These are phyloP conservation scores for Diophrys appendiculata DNA, from an alignment of 73 alveolate species.

Conservation along the genomic window DNA sequence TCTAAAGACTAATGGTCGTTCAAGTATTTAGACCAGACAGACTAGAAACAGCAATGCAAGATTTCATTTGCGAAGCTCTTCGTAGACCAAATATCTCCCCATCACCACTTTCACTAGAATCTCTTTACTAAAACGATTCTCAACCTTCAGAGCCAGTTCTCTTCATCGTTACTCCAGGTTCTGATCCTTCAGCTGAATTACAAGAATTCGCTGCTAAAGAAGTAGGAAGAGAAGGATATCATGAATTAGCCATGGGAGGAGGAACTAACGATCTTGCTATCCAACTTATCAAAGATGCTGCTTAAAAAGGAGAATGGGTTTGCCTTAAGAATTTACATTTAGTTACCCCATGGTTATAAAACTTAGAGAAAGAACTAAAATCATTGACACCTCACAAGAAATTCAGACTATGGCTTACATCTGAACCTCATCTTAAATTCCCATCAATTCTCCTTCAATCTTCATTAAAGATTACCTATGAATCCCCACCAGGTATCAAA, in stretches of 20 bases:
- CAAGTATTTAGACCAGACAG: slow-evolving; percentile 99
- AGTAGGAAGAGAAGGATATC: slow-evolving; percentile 96
- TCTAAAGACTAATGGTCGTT: slow-evolving; percentile 94
- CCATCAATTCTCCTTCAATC: slow-evolving; percentile 98
- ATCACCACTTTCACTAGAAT: slow-evolving; percentile 89
- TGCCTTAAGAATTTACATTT: slow-evolving; percentile 98
- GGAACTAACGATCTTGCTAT: slow-evolving; percentile 97
- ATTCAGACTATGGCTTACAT: slow-evolving; percentile 98
- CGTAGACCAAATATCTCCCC: slow-evolving; percentile 95
- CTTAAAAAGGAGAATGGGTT: slow-evolving; percentile 99
- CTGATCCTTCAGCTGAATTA: slow-evolving; percentile 99
- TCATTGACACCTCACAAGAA: slow-evolving; percentile 90
- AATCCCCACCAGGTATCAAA: slow-evolving; percentile 99
- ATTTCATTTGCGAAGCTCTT: slow-evolving; percentile 94
- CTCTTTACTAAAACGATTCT: slow-evolving; percentile 87
- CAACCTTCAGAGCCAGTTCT: slow-evolving; percentile 90
- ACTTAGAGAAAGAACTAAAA: slow-evolving; percentile 97
- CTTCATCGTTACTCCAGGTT: slow-evolving; percentile 98
- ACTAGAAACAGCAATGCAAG: slow-evolving; percentile 95
- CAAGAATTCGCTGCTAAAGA: slow-evolving; percentile 97
- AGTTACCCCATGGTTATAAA: slow-evolving; percentile 98
- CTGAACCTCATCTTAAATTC: slow-evolving; percentile 99
- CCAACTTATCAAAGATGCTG: slow-evolving; percentile 94
- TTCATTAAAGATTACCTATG: slow-evolving; percentile 97
- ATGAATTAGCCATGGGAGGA: slow-evolving; percentile 99